Percentiles rank a stretch among this genome's conserved stretches.
These are phyloP conservation scores for Biscogniauxia sp. DNA, from an alignment of 2,329 filamentous ascomycete species.

Conservation along the genomic window DNA sequence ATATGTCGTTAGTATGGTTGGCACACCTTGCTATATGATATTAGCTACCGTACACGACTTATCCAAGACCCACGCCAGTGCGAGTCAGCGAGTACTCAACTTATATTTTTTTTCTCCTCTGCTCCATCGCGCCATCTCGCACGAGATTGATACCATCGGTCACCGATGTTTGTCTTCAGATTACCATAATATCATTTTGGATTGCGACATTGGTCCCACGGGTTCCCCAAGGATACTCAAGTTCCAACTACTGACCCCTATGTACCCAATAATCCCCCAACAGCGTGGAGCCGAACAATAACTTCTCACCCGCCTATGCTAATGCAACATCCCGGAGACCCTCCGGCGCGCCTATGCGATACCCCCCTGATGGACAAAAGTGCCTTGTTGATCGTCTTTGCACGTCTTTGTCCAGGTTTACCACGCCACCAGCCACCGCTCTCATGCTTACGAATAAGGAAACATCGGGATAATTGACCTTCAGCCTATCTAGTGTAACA, in stretches of 20 bases:
- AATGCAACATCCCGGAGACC: background rate
- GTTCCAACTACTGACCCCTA: background rate
- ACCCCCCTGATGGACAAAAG: background rate
- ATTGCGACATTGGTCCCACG: background rate
- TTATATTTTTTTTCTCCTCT: conserved; percentile 10
- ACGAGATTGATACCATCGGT: conserved; percentile 27
- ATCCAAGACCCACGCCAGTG: conserved; percentile 13
- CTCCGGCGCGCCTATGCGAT: background rate
- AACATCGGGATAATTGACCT: background rate
- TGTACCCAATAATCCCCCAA: background rate
- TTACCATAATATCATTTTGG: background rate
- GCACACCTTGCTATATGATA: conserved; percentile 15
- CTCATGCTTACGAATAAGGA: background rate
- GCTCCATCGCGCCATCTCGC: conserved; percentile 30
- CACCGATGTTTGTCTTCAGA: conserved; percentile 1
- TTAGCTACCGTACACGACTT: conserved; percentile 10
- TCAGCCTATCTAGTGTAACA: background rate
- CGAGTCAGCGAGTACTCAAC: conserved; percentile 12
- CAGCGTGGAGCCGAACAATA: background rate
- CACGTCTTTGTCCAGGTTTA: background rate
- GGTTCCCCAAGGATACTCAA: background rate
- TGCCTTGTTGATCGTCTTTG: background rate
- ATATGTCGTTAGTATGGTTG: conserved; percentile 19
- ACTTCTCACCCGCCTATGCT: background rate
- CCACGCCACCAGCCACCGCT: background rate